Evolutionary conservation across 2,329 filamentous ascomycete species (phyloP), one percentile per base, ranked within the genome.

Genomic region (Bipolaris zeicola): DNA sequence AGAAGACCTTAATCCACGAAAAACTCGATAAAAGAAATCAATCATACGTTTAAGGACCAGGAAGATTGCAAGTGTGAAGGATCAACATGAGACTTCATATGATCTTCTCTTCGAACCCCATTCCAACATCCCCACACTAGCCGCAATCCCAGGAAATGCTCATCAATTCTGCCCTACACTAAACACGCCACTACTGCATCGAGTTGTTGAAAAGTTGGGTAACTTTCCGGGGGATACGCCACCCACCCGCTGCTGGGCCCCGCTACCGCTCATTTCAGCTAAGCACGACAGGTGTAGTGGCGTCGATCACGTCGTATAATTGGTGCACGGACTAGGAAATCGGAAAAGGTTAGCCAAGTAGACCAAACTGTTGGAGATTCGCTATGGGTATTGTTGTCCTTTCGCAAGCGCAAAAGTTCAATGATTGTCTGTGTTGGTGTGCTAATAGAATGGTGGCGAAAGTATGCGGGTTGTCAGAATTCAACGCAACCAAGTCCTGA

Each of bases 291-390:
- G 52, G 36, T 49, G 39, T 55, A 36, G 52, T 50, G 55, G 57
- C 52, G 50, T 41, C 22, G 10, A 14, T 24, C 16, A 47, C 48
- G 44, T 22, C 36, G 49, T 37, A 50, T 50, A 53, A 63, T 63
- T 61, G 60, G 63, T 31, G 24, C 20, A 11, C 24, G 44, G 44
- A 47, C 42, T 44, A 41, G 28, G 14, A n/a, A 22, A 34, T 46
- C 66, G 67, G 67, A 68, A 62, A 68, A 70, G 22, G 37, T 62
- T 63, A 66, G 49, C 65, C 66, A 53, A 42, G 20, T 4, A 16
- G 11, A 8, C 22, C 11, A 41, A 8, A 11, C 44, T 37, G 13
- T 14, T 38, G 31, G 8, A 10, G 13, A 22, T 28, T 8, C 3
- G 3, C 16, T n/a, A 43, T 45, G 52, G 57, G 36, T 46, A 51